These are phyloP conservation scores for Effrenium voratum DNA, from an alignment of 73 alveolate genomes.

Conservation along the genomic window DNA sequence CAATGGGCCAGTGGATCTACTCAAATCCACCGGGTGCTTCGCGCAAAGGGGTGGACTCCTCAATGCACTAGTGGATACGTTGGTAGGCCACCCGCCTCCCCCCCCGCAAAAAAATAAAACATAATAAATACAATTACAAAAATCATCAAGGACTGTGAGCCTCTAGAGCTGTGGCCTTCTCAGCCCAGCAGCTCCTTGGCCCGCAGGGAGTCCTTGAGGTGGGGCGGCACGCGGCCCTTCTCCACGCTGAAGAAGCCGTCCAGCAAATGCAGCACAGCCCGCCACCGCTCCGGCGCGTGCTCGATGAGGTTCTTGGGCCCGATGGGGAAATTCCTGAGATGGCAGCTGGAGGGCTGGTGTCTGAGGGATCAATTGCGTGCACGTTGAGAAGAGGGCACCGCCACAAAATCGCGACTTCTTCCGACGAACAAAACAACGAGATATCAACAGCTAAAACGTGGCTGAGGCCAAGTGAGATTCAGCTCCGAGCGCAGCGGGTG, in stretches of 20 bases:
- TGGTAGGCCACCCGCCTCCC: too few relatives aligned
- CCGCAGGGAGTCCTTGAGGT: constrained; percentile 67
- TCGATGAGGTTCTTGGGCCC: constrained; percentile 88
- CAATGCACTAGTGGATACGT: too few relatives aligned
- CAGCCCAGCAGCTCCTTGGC: constrained; percentile 65
- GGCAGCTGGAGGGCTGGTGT: too few relatives aligned
- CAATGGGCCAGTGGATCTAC: too few relatives aligned
- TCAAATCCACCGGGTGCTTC: too few relatives aligned
- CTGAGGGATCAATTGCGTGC: too few relatives aligned
- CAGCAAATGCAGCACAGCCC: constrained; percentile 63
- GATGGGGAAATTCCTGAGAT: constrained; percentile 59
- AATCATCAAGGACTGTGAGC: not conserved
- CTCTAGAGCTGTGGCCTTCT: not conserved
- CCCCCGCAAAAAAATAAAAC: not conserved
- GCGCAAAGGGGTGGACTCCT: too few relatives aligned
- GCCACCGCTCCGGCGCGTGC: constrained; percentile 91
- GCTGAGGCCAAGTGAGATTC: too few relatives aligned
- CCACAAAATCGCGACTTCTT: too few relatives aligned
- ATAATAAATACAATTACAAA: not conserved
- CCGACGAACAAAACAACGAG: too few relatives aligned
- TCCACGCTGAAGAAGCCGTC: constrained; percentile 94
- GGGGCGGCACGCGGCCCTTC: constrained; percentile 94
- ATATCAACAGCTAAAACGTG: too few relatives aligned
- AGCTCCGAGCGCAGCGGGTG: constrained; percentile 88
- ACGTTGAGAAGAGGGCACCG: too few relatives aligned